These are phyloP conservation scores for Guyanaporus albipodus DNA, from an alignment of 768 basidiomycete species.

Conservation along the genomic window DNA sequence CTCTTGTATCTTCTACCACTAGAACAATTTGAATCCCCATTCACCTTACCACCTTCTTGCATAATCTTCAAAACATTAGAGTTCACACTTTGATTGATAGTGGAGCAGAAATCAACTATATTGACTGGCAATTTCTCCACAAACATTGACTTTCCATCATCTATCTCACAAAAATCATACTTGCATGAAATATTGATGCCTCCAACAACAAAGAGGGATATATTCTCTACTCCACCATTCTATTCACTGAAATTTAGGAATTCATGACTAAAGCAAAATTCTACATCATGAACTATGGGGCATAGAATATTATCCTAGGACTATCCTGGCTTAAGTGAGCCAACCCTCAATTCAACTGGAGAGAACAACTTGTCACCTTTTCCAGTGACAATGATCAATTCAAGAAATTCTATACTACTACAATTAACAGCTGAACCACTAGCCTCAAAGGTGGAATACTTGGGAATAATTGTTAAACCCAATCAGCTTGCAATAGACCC, in stretches of 20 bases:
- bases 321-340: background rate
- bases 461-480: background rate
- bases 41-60: too few relatives aligned
- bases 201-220: background rate
- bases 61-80: too few relatives aligned
- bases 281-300: background rate
- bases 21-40: too few relatives aligned
- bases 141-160: too few relatives aligned
- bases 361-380: background rate
- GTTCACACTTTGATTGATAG: too few relatives aligned
- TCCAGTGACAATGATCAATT: background rate
- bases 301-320: background rate
- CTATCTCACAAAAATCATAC: too few relatives aligned
- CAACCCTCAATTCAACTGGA: background rate
- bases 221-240: background rate
- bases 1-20: too few relatives aligned
- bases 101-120: too few relatives aligned
- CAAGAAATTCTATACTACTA: background rate
- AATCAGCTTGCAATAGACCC: background rate
- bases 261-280: accelerated
- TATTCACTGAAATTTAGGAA: background rate
- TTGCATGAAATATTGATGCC: too few relatives aligned
- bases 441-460: background rate
- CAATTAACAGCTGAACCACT: background rate
- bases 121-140: too few relatives aligned